phyloP scores from a whole-genome alignment of 768 basidiomycete genomes.

The Rubroboletus pulcherrimus region DNA sequence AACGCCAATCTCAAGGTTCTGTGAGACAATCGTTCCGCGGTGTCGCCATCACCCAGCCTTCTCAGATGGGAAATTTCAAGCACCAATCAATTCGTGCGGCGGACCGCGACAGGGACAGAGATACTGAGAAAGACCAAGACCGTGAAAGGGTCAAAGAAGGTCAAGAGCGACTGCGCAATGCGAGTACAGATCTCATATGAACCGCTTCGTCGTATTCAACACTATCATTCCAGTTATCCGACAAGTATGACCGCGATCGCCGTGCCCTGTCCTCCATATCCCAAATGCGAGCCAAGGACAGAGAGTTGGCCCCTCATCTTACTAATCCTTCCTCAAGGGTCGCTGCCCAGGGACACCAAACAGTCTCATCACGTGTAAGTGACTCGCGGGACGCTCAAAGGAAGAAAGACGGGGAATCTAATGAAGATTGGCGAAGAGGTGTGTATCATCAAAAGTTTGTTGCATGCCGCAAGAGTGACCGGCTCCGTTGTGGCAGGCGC shows the following conservation, averaged over 20 bases:
- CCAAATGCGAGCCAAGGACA: conserved; percentile 57
- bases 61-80: conserved; percentile 92
- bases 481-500: conserved; percentile 32
- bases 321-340: conserved; percentile 40
- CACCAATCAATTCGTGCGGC: conserved; percentile 75
- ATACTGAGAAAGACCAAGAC: conserved; percentile 47
- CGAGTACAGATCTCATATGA: conserved; percentile 23
- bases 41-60: conserved; percentile 63
- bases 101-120: conserved; percentile 52
- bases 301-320: conserved; percentile 63
- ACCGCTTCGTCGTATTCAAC: background rate
- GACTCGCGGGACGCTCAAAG: conserved; percentile 59
- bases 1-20: conserved; percentile 40
- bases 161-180: conserved; percentile 74
- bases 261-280: conserved; percentile 50
- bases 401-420: conserved; percentile 69
- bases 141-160: conserved; percentile 72
- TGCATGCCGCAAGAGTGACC: background rate
- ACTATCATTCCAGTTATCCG: conserved; percentile 58
- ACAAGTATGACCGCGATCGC: conserved; percentile 80
- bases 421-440: conserved; percentile 88
- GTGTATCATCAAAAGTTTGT: conserved; percentile 20
- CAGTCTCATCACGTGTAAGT: conserved; percentile 45
- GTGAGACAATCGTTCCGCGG: conserved; percentile 69
- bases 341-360: conserved; percentile 30